Percentiles rank a stretch among this genome's conserved stretches.
Evolutionary conservation across 495 filamentous ascomycete species (phyloP).

Genomic region (Penicillium lividum): DNA sequence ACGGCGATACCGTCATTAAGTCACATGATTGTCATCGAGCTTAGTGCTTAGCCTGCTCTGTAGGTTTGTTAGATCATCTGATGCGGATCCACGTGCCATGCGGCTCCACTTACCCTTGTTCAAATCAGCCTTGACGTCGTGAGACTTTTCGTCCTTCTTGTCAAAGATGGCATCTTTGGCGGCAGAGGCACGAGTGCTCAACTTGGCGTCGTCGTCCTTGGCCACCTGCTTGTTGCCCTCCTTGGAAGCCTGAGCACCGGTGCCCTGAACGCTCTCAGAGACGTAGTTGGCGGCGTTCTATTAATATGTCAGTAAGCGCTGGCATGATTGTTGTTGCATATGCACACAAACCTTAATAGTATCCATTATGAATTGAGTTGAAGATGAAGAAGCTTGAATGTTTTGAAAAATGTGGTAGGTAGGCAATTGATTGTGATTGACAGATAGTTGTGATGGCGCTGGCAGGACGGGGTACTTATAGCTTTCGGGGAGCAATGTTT

Average conservation of each 20-base stretch:
- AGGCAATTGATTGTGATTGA: neutral
- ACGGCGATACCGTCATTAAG: neutral
- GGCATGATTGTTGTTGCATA: neutral
- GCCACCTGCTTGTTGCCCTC: slow-evolving; percentile 9
- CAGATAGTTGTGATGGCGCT: neutral
- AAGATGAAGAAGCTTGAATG: neutral
- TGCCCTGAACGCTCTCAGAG: slow-evolving; percentile 14
- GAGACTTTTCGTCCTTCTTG: slow-evolving; percentile 17
- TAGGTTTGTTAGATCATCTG: neutral
- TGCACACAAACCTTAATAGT: neutral
- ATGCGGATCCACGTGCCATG: neutral
- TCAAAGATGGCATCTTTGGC: slow-evolving; percentile 16
- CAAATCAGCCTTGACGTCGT: slow-evolving; percentile 18
- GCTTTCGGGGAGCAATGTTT: neutral
- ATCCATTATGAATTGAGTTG: neutral
- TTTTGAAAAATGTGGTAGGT: neutral
- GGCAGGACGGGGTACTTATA: neutral
- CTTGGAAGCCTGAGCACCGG: slow-evolving; percentile 18
- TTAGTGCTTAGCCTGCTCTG: slow-evolving; percentile 3
- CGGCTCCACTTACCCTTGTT: slow-evolving; percentile 13
- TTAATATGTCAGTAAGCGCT: neutral
- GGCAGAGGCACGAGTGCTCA: slow-evolving; percentile 16
- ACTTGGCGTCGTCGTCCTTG: slow-evolving; percentile 11
- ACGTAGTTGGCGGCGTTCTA: slow-evolving; percentile 19
- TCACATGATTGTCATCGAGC: neutral